Evolutionary conservation across 73 alveolate genomes (phyloP), one percentile per base, ranked within the genome.

Genomic region (Uronychia setigera): DNA sequence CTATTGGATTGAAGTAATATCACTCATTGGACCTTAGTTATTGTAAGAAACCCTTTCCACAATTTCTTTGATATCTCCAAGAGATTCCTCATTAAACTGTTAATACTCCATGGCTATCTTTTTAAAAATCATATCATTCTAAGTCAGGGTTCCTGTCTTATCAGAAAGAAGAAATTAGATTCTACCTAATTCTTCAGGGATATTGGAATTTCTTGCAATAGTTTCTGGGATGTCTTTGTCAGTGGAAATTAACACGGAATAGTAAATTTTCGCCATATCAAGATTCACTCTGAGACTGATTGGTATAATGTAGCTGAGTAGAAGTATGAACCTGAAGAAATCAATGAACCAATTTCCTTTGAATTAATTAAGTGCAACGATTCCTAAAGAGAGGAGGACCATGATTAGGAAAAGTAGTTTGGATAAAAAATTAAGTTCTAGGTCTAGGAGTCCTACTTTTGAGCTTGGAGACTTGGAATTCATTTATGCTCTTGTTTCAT

Each of bases 111-210:
- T 58, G 35, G 92, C 92, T 0, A 93, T 79, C 80, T 90, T 92
- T 84, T 96, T 96, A 84, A 94, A 93, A 1, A 81, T 91, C 99
- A 97, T 97, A 80, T 97, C 99, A 88, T 96, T 96, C 87, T 96
- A 74, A 26, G 99, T 97, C 59, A 97, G 80, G 35, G 99, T 97
- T 31, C 99, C 99, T 29, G 99, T 97, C 83, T 97, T 97, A 91
- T 97, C 99, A 46, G 98, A 81, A 80, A 97, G 92, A n/a, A 97
- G 74, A 87, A 79, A 95, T 33, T 94, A 87, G 26, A 97, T 90
- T 75, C 99, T 76, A 25, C 99, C 99, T 25, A 97, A 93, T 83
- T 97, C 99, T 80, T 96, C 99, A 0, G 99, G 98, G 27, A 96
- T 96, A 1, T 95, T 92, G 11, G 97, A 87, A 79, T 93, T 94